Conservation (phyloP, 2,329 filamentous ascomycete species). For the Cladosporium sp. region DNA sequence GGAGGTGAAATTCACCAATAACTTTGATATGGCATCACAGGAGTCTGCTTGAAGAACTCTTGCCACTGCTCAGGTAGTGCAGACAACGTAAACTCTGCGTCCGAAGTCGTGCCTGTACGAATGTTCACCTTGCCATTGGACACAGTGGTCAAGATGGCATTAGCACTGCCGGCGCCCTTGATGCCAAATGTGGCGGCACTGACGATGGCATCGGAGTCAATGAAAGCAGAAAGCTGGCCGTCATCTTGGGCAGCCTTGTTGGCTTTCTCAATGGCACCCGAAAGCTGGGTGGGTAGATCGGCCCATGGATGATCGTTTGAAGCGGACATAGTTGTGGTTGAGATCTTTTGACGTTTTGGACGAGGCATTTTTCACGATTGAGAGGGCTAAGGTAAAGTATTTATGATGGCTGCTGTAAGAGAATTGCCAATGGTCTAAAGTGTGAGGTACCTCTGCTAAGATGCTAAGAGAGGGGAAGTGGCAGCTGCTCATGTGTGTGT, state of each 20-base stretch:
- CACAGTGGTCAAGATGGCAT: constrained; percentile 28
- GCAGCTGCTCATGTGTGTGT: not conserved
- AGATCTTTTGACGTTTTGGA: constrained; percentile 13
- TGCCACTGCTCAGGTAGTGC: constrained; percentile 45
- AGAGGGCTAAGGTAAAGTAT: not conserved
- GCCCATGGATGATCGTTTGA: constrained; percentile 24
- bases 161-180: constrained; percentile 27
- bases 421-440: not conserved
- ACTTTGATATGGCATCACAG: constrained; percentile 42
- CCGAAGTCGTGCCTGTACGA: constrained; percentile 20
- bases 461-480: not conserved
- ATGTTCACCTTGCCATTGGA: constrained; percentile 27
- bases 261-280: constrained; percentile 23
- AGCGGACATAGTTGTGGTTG: constrained; percentile 2
- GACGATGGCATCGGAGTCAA: constrained; percentile 28
- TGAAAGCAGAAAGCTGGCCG: constrained; percentile 29
- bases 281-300: constrained; percentile 26
- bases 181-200: constrained; percentile 29
- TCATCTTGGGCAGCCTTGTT: constrained; percentile 26
- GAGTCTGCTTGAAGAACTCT: constrained; percentile 42
- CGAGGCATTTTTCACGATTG: not conserved
- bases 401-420: constrained; percentile 3
- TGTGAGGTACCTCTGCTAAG: not conserved
- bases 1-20: constrained; percentile 37
- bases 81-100: constrained; percentile 35